phyloP scores from a whole-genome alignment of 371 early-diverging fungal species.

The Chytridiales sp. region DNA sequence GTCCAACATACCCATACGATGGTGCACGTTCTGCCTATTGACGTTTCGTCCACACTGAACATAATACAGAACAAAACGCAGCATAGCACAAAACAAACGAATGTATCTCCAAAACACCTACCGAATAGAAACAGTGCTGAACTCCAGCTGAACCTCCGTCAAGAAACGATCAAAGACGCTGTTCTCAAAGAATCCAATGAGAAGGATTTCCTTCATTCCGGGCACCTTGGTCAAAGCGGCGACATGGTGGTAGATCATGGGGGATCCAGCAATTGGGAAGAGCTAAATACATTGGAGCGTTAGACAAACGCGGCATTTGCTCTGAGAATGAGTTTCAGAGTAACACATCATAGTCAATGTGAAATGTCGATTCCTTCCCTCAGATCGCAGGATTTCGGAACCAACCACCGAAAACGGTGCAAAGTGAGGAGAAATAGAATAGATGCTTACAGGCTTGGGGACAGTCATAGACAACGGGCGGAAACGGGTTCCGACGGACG shows the following conservation, averaged over 20 bases:
- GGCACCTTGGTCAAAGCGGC: constrained; percentile 82
- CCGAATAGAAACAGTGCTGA: constrained; percentile 80
- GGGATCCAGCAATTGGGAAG: constrained; percentile 94
- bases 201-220: constrained; percentile 86
- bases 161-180: constrained; percentile 84
- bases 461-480: constrained; percentile 92
- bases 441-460: constrained; percentile 76
- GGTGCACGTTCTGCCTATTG: too few relatives aligned
- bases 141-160: constrained; percentile 77
- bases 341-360: too few relatives aligned
- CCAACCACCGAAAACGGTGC: not conserved
- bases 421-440: not conserved
- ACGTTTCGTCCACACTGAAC: too few relatives aligned
- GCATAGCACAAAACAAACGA: not conserved
- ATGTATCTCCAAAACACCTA: constrained; percentile 43
- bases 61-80: too few relatives aligned
- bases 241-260: constrained; percentile 95
- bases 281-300: too few relatives aligned
- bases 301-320: too few relatives aligned
- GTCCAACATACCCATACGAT: too few relatives aligned
- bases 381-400: not conserved
- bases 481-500: constrained; percentile 95
- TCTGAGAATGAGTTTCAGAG: too few relatives aligned
- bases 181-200: constrained; percentile 96
- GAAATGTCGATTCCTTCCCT: too few relatives aligned